Base-by-base conservation (phyloP, 495 filamentous ascomycete species). In the Neurospora sp. region DNA sequence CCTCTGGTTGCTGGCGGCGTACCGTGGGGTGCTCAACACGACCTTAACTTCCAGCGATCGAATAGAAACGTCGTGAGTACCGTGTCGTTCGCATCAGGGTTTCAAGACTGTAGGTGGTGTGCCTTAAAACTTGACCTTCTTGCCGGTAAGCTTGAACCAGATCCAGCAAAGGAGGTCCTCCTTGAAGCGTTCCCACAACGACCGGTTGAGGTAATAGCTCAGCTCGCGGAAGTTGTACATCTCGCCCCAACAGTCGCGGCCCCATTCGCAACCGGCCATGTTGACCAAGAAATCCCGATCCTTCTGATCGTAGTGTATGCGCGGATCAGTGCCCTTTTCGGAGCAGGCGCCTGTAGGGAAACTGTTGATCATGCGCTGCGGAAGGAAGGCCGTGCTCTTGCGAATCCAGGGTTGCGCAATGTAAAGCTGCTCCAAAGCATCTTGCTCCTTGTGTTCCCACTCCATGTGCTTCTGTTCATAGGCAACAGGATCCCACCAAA, bases 381-480 rank as follows among this genome's bases (percentile, higher is more conserved):
- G 90, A 48, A 98, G 87, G 83, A 99, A 98, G 4, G 90, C 94
- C 1, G 94, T 91, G 70, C 93, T 90, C 48, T 90, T 90, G 72
- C 96, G 90, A 73, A 98, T 89, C 96, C 96, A 98, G 2, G 96
- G 93, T 77, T 98, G 96, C 74, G 90, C 90, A 40, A 84, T 88
- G 81, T 98, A 99, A 59, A 99, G 86, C 80, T 96, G 92, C 80
- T 98, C 94, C 53, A 99, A 81, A 16, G 96, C 92, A 79, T 98
- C 93, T 79, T 99, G 96, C 78, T 99, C 96, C 78, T 98, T 98
- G 83, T 98, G 96, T 77, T 96, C 94, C 96, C 96, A 99, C 73
- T 97, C 88, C 95, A 98, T 98, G 78, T 99, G 96, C 81, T 93
- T 95, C 83, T 98, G 96, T 82, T 99, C 96, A 81, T 99, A 99